These are phyloP conservation scores for Zostera marina DNA, from an alignment of 116 monocot species.

Conservation along the genomic window DNA sequence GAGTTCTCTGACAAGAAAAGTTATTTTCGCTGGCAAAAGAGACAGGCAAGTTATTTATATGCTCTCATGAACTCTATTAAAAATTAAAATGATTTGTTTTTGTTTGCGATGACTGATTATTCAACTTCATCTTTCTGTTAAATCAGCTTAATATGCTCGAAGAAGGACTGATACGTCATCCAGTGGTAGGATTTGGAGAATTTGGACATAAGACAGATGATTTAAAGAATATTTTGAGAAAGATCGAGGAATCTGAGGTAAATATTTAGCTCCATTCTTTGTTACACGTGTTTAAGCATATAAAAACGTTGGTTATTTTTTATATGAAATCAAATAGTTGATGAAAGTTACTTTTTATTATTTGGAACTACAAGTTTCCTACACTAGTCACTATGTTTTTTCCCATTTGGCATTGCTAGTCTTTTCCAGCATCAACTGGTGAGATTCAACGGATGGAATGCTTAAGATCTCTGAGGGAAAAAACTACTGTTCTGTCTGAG, in stretches of 20 bases:
- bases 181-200: conserved; percentile 79
- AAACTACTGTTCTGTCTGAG: conserved; percentile 58
- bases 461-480: conserved; percentile 60
- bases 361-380: not conserved
- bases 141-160: conserved; percentile 79
- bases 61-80: not conserved
- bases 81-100: not conserved
- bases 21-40: conserved; percentile 87
- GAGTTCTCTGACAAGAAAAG: conserved; percentile 96
- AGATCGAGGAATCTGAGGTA: conserved; percentile 97
- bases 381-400: conserved; percentile 3
- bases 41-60: conserved; percentile 40
- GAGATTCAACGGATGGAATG: conserved; percentile 78
- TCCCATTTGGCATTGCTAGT: conserved; percentile 21
- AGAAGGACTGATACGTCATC: conserved; percentile 87
- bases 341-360: not conserved
- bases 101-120: not conserved
- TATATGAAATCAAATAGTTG: no score
- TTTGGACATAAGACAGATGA: conserved; percentile 75
- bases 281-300: not conserved
- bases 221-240: conserved; percentile 50
- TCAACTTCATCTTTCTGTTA: not conserved
- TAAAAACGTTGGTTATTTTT: not conserved
- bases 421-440: conserved; percentile 54
- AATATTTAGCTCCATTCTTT: not conserved